Percentiles rank a stretch among this genome's conserved stretches.
phyloP scores from a whole-genome alignment of 805 yeast genomes.

The Yarrowia osloensis region DNA sequence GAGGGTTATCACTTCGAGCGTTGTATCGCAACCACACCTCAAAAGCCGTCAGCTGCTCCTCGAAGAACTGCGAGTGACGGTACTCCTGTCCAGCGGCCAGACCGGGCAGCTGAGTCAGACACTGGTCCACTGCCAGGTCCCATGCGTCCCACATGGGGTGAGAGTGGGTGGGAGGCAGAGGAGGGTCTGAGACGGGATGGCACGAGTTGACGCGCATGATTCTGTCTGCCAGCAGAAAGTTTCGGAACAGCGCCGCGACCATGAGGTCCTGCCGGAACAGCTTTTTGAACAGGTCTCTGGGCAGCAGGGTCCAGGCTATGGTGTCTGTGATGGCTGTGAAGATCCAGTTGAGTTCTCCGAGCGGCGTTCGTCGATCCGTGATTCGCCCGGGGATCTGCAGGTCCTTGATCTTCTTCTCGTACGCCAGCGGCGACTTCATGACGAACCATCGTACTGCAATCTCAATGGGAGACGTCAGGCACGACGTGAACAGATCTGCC shows the following conservation, averaged over 20 bases:
- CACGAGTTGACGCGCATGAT: slow-evolving; percentile 92
- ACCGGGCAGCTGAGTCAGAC: slow-evolving; percentile 55
- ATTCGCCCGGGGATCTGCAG: slow-evolving; percentile 84
- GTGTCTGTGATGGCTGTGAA: slow-evolving; percentile 98
- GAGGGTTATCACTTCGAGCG: slow-evolving; percentile 81
- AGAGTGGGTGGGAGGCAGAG: slow-evolving; percentile 75
- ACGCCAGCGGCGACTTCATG: slow-evolving; percentile 55
- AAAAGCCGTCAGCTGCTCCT: slow-evolving; percentile 93
- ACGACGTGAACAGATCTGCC: slow-evolving; percentile 93
- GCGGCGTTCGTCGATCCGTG: slow-evolving; percentile 90
- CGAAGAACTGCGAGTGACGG: slow-evolving; percentile 88
- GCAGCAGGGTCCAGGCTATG: slow-evolving; percentile 92
- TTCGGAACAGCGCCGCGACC: slow-evolving; percentile 94
- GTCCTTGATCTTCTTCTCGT: slow-evolving; percentile 42
- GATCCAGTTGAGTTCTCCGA: slow-evolving; percentile 96
- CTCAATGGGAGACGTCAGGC: slow-evolving; percentile 93
- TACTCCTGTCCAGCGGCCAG: slow-evolving; percentile 39
- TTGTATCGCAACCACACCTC: slow-evolving; percentile 89
- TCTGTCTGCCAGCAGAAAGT: slow-evolving; percentile 86
- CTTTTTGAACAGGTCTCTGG: slow-evolving; percentile 83
- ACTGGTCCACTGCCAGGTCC: slow-evolving; percentile 97
- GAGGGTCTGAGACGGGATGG: slow-evolving; percentile 93
- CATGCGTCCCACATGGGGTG: slow-evolving; percentile 98
- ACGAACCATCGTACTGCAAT: slow-evolving; percentile 90
- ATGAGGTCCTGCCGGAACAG: slow-evolving; percentile 92